phyloP scores from a whole-genome alignment of 345 rosid species.

The Populus alba region DNA sequence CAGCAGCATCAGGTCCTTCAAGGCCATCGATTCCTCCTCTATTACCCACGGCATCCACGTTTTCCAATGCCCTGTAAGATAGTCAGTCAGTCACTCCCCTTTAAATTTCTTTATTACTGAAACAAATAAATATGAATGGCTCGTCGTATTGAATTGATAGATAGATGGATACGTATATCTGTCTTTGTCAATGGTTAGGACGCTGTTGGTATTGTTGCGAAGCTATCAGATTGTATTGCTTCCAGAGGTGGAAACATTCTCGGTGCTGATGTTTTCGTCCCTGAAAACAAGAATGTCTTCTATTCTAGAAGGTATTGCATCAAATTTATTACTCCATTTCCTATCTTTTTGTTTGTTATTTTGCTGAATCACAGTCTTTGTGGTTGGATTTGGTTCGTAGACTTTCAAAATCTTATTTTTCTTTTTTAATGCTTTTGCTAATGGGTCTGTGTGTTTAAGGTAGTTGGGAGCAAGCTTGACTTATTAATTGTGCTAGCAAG shows the following conservation, averaged over 20 bases:
- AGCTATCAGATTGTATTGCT: conserved; percentile 87
- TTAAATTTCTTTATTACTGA: neutral
- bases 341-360: neutral
- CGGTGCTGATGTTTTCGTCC: conserved; percentile 85
- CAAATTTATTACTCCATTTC: neutral
- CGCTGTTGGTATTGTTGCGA: conserved; percentile 84
- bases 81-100: neutral
- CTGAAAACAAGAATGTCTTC: conserved; percentile 68
- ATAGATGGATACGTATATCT: neutral
- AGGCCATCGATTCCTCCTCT: conserved; percentile 43
- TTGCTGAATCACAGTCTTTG: neutral
- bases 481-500: neutral
- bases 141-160: neutral
- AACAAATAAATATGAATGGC: neutral
- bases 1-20: conserved; percentile 36
- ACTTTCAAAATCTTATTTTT: too few species aligned
- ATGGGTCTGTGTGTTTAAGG: neutral
- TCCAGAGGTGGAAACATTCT: conserved; percentile 92
- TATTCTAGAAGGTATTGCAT: conserved; percentile 76
- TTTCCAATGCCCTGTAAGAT: conserved; percentile 85
- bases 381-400: neutral
- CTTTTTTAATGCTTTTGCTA: neutral
- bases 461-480: neutral
- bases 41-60: conserved; percentile 78
- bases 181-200: conserved; percentile 40